phyloP scores from a whole-genome alignment of 805 yeast species.

The Monosporozyma unispora region DNA sequence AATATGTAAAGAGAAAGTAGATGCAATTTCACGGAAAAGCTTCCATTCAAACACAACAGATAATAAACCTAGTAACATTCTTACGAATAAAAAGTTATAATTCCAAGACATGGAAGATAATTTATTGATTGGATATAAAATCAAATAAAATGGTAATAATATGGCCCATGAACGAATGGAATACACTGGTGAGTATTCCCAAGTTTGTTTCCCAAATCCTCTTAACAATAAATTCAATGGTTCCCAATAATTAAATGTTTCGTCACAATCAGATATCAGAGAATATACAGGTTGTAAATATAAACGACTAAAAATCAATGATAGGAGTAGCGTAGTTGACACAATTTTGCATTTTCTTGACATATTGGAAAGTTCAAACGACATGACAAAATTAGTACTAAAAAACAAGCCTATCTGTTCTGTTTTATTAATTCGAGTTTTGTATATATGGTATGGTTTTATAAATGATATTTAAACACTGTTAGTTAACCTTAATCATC shows the following conservation, averaged over 20 bases:
- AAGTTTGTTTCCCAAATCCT: constrained; percentile 85
- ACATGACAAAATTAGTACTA: not conserved
- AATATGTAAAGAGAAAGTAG: constrained; percentile 21
- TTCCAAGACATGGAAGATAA: constrained; percentile 24
- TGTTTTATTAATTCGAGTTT: not conserved
- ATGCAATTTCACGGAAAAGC: constrained; percentile 17
- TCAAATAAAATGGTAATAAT: constrained; percentile 37
- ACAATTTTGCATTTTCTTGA: not conserved
- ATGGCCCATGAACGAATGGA: constrained; percentile 85
- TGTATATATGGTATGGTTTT: not conserved
- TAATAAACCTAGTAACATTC: constrained; percentile 19
- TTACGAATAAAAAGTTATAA: constrained; percentile 20
- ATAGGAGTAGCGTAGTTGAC: constrained; percentile 8
- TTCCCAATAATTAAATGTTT: constrained; percentile 89
- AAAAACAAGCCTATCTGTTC: no score
- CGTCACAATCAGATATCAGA: constrained; percentile 88
- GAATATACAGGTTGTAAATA: constrained; percentile 37
- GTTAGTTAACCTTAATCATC: no score
- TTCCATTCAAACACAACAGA: constrained; percentile 39
- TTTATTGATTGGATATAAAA: constrained; percentile 19
- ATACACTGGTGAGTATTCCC: constrained; percentile 91
- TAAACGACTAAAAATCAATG: constrained; percentile 22
- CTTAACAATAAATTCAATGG: constrained; percentile 72
- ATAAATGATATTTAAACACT: no score
- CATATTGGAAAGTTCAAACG: not conserved